phyloP scores from a whole-genome alignment of 441 rosid species.

The Pelargonium myrrhifolium region DNA sequence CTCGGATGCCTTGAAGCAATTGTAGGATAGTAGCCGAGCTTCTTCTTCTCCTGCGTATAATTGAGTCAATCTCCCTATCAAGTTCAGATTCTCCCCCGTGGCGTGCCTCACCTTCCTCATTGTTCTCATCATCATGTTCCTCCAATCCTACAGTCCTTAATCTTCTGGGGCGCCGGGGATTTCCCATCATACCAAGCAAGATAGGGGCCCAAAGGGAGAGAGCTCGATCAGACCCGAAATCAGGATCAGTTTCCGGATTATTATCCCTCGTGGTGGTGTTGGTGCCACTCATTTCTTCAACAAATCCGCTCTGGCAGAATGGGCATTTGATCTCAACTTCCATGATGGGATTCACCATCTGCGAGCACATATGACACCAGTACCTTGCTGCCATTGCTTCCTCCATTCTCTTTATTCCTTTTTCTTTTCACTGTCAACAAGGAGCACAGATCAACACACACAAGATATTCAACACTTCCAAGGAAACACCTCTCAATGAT shows the following conservation, averaged over 20 bases:
- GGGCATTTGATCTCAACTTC: conserved; percentile 69
- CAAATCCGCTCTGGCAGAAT: conserved; percentile 51
- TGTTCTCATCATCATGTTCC: conserved; percentile 44
- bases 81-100: conserved; percentile 44
- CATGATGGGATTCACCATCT: conserved; percentile 47
- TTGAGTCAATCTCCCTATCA: conserved; percentile 57
- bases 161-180: conserved; percentile 46
- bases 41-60: conserved; percentile 62
- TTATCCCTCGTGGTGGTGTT: conserved; percentile 25
- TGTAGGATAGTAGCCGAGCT: conserved; percentile 62
- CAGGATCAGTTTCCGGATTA: conserved; percentile 41
- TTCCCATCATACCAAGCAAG: conserved; percentile 79
- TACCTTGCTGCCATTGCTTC: conserved; percentile 45
- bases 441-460: conserved; percentile 16
- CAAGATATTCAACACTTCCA: not conserved
- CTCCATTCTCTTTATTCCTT: conserved; percentile 35
- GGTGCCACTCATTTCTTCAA: conserved; percentile 45
- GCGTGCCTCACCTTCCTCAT: conserved; percentile 28
- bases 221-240: conserved; percentile 62
- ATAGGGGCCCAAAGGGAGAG: conserved; percentile 79
- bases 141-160: conserved; percentile 41
- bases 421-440: conserved; percentile 23
- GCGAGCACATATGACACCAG: conserved; percentile 69
- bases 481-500: not conserved
- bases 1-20: conserved; percentile 64